Base-by-base conservation (phyloP, 176 grass and related monocot genomes). In the Aegilops sharonensis region DNA sequence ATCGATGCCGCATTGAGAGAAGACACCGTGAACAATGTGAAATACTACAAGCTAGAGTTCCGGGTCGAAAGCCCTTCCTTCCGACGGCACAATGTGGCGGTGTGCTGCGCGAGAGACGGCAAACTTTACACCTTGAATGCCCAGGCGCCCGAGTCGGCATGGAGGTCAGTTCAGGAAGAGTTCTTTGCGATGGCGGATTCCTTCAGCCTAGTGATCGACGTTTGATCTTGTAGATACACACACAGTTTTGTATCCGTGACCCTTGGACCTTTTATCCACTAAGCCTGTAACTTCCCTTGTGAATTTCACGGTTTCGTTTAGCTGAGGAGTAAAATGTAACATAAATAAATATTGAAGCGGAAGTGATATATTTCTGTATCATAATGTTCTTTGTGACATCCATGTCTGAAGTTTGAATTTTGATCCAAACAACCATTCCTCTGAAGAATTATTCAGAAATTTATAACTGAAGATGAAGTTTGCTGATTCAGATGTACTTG, bases 31-130 rank as follows among this genome's bases (percentile, higher is more conserved):
- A 86, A 61, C 69, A 92, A 89, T 1, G 94, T 93, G 39, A 99
- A 91, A 27, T 94, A 99, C 83, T 97, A 94, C 89, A 99, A 87
- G 89, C 89, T 96, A 11, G 94, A 97, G 82, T 99, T 99, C 72
- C 36, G 67, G 35, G 97, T 97, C 5, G 90, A 99, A 54, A 84
- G 87, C 40, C 85, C 92, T 6, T 89, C 90, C 1, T 94, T 99
- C 8, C 87, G 39, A 21, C 91, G 97, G 5, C 97, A 91, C 79
- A 96, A 99, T 59, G 85, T 96, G 18, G 94, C 97, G 2, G 89
- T 99, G 27, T 96, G 94, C 82, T 94, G 94, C 48, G 90, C 85
- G 0, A 91, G 83, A 57, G 68, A 90, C 2, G 97, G 94, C n/a
- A 99, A 85, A 57, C 89, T 99, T 2, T 96, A 88, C 87, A 99